These are phyloP conservation scores for Vigna hirtella DNA, from an alignment of 306 rosid genomes.

Conservation along the genomic window DNA sequence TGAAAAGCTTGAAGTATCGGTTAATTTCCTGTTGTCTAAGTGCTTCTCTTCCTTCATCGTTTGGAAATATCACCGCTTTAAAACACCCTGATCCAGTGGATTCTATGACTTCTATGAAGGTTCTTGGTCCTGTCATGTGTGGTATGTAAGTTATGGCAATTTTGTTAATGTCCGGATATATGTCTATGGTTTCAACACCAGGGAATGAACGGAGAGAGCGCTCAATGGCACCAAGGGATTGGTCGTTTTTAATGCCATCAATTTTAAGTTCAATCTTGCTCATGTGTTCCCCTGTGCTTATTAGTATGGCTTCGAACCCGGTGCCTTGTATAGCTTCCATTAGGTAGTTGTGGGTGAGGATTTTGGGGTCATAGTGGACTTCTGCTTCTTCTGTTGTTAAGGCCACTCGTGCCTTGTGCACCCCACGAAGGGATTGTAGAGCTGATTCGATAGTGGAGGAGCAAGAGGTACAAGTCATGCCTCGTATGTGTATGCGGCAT, in stretches of 20 bases:
- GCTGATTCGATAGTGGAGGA: constrained; percentile 71
- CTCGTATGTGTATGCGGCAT: constrained; percentile 65
- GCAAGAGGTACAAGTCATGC: constrained; percentile 88
- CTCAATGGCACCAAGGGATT: constrained; percentile 49
- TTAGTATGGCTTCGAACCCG: constrained; percentile 64
- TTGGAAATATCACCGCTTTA: constrained; percentile 65
- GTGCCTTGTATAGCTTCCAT: constrained; percentile 53
- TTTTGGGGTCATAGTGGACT: constrained; percentile 62
- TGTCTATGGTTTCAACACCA: constrained; percentile 62
- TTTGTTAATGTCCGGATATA: constrained; percentile 47
- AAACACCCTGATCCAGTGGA: constrained; percentile 69
- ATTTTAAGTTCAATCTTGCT: constrained; percentile 72
- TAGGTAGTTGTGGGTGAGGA: constrained; percentile 54
- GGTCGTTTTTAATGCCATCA: constrained; percentile 55
- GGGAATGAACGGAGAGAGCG: constrained; percentile 56
- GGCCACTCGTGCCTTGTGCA: constrained; percentile 73
- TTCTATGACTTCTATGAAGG: constrained; percentile 69
- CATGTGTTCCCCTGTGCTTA: constrained; percentile 67
- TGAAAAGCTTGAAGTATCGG: constrained; percentile 54
- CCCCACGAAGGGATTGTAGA: constrained; percentile 62
- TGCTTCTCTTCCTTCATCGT: constrained; percentile 57
- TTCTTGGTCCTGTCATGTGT: constrained; percentile 76
- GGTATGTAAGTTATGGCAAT: constrained; percentile 69
- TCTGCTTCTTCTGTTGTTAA: constrained; percentile 79
- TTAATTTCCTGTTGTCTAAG: constrained; percentile 61